These are phyloP conservation scores for Triticum timopheevii DNA, from an alignment of 176 grass and related monocot genomes.

Conservation along the genomic window DNA sequence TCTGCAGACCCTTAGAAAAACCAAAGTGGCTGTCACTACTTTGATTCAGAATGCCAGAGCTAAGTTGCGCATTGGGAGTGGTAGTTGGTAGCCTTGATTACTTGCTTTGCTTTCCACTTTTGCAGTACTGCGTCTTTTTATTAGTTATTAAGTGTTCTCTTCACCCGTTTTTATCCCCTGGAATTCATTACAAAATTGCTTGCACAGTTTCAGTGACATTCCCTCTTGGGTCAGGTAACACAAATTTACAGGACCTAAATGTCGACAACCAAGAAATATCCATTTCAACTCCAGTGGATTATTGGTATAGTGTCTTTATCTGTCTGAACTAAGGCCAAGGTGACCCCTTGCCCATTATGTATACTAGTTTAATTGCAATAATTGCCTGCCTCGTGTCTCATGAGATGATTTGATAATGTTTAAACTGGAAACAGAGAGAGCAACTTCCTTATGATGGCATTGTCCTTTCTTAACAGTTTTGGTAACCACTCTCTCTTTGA, in stretches of 20 bases:
- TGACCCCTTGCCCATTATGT: background rate
- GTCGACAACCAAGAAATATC: background rate
- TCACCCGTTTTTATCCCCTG: background rate
- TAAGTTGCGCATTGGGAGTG: background rate
- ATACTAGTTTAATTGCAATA: background rate
- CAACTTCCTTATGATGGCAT: background rate
- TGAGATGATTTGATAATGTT: conserved; percentile 27
- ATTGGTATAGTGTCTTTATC: background rate
- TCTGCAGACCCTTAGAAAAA: background rate
- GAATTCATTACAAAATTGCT: background rate
- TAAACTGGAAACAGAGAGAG: conserved; percentile 18
- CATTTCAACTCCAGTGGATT: background rate
- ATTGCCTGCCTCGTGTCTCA: background rate
- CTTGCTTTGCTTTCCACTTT: background rate
- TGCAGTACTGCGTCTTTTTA: background rate
- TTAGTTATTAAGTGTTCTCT: background rate
- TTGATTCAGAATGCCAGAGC: conserved; percentile 17
- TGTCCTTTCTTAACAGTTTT: conserved; percentile 27
- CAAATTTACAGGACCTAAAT: too few relatives aligned
- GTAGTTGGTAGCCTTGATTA: background rate
- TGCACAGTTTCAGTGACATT: background rate
- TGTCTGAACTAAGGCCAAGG: background rate
- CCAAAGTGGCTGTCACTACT: conserved; percentile 5
- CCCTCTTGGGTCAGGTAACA: background rate
- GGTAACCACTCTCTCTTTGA: background rate